phyloP scores from a whole-genome alignment of 169 alveolate genomes.

The Plasmodium chabaudi region DNA sequence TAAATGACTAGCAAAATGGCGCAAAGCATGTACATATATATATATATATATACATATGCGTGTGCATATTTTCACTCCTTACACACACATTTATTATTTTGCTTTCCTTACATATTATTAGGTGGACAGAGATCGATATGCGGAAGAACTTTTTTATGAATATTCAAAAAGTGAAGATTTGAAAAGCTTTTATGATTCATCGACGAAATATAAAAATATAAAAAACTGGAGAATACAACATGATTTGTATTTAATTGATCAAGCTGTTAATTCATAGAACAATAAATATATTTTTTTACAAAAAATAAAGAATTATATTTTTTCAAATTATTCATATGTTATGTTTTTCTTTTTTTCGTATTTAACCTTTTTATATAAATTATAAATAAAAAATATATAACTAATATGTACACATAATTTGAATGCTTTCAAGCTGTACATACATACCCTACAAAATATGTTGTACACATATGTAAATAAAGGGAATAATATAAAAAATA shows the following conservation, averaged over 20 bases:
- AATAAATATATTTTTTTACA: background rate
- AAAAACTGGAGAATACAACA: constrained; percentile 84
- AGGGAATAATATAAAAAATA: no score
- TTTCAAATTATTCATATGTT: no score
- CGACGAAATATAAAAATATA: constrained; percentile 68
- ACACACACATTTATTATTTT: background rate
- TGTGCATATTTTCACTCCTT: background rate
- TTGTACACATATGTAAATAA: no score
- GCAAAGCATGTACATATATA: background rate
- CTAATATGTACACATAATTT: no score
- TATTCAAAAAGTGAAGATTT: constrained; percentile 65
- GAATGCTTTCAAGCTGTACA: no score
- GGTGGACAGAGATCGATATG: constrained; percentile 82
- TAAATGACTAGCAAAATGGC: background rate
- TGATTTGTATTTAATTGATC: constrained; percentile 81
- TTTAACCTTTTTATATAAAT: no score
- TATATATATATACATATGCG: background rate
- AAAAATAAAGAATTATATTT: no score
- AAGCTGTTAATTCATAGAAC: constrained; percentile 80
- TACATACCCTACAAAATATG: no score
- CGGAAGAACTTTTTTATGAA: constrained; percentile 83
- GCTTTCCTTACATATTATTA: background rate
- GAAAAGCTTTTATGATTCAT: constrained; percentile 77
- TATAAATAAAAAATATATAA: no score
- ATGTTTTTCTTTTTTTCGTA: no score